Percentiles rank a stretch among this genome's conserved stretches.
Evolutionary conservation across 2,329 filamentous ascomycete species (phyloP).

Genomic region (Calonectria pseudoreteaudii): DNA sequence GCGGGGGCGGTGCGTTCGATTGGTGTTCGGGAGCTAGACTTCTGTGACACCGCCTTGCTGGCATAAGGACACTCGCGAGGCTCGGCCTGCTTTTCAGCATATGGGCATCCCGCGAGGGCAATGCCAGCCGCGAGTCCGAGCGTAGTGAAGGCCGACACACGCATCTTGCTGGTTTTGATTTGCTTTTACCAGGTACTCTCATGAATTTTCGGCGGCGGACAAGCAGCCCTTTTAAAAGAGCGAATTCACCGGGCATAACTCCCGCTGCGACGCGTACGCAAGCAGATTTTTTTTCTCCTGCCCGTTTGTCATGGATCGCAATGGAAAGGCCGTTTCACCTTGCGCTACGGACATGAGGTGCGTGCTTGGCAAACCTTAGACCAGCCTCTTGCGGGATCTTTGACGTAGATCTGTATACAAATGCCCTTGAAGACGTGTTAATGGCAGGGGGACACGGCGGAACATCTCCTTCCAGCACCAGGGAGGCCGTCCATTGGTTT

Average conservation of each 20-base stretch:
- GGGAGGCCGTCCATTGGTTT: neutral
- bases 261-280: neutral
- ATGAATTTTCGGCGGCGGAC: neutral
- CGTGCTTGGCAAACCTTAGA: neutral
- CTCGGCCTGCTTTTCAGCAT: neutral
- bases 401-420: neutral
- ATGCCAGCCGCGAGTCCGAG: neutral
- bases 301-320: neutral
- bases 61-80: slow-evolving; percentile 12
- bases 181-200: neutral
- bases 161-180: neutral
- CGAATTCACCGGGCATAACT: neutral
- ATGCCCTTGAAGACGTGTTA: neutral
- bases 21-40: neutral
- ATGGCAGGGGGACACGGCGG: neutral
- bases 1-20: neutral
- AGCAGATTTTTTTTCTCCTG: neutral
- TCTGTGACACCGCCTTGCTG: neutral
- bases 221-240: neutral
- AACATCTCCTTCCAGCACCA: neutral
- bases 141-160: neutral
- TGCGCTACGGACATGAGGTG: neutral
- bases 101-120: slow-evolving; percentile 10
- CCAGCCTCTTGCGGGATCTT: neutral
- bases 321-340: neutral